phyloP scores from a whole-genome alignment of 257 asterid genomes.

The Lithospermum erythrorhizon region DNA sequence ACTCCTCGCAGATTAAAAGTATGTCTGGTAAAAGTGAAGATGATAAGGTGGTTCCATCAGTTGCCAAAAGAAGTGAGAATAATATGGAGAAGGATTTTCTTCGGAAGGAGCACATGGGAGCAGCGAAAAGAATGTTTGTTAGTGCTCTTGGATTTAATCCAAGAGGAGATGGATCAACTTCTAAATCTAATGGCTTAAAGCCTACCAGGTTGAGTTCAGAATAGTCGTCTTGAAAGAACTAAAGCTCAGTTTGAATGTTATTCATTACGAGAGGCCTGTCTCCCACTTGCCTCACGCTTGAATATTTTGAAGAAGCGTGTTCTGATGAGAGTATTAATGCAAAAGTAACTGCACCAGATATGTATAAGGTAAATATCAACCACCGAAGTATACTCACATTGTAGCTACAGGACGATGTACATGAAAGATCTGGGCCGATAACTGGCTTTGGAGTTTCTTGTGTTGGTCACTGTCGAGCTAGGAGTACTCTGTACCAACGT shows the following conservation, averaged over 20 bases:
- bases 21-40: conserved; percentile 15
- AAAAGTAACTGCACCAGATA: neutral
- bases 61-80: conserved; percentile 18
- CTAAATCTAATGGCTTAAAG: conserved; percentile 28
- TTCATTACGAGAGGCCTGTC: neutral
- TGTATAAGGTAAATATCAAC: neutral
- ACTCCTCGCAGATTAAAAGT: conserved; percentile 17
- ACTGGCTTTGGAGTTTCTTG: neutral
- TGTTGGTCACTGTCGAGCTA: neutral
- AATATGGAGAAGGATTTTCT: conserved; percentile 22
- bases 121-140: conserved; percentile 91
- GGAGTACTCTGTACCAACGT: neutral
- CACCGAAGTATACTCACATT: neutral
- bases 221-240: neutral
- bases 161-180: conserved; percentile 33
- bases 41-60: conserved; percentile 17
- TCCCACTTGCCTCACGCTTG: neutral
- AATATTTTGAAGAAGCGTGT: neutral
- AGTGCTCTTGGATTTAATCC: conserved; percentile 66
- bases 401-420: neutral
- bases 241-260: neutral
- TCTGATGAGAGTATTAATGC: neutral
- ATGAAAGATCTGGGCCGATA: neutral
- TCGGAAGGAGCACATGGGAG: conserved; percentile 66
- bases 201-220: conserved; percentile 10